These are phyloP conservation scores for Wickerhamiella bombiphila DNA, from an alignment of 805 yeast genomes.

Conservation along the genomic window DNA sequence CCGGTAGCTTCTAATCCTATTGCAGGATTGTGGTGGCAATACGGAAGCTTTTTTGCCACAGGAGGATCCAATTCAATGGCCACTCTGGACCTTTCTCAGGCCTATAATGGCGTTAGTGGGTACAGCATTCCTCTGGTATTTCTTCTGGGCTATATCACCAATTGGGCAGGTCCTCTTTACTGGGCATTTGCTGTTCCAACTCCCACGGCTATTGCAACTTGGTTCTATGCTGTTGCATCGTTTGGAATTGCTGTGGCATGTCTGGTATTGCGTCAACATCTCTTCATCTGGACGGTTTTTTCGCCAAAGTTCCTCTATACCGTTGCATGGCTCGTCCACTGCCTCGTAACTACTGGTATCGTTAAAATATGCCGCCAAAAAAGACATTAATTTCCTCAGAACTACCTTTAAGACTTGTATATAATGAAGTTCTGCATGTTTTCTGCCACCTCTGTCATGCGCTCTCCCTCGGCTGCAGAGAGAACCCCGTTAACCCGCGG, in stretches of 20 bases:
- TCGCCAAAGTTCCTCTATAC: constrained; percentile 80
- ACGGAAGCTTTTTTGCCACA: constrained; percentile 65
- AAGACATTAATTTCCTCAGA: too few species aligned
- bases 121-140: constrained; percentile 66
- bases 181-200: constrained; percentile 43
- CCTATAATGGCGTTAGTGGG: constrained; percentile 72
- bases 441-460: constrained; percentile 36
- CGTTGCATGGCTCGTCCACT: constrained; percentile 47
- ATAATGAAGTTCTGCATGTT: constrained; percentile 64
- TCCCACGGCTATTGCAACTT: constrained; percentile 22
- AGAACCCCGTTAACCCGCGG: constrained; percentile 38
- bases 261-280: constrained; percentile 58
- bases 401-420: constrained; percentile 38
- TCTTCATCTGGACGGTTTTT: constrained; percentile 96
- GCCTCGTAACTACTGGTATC: constrained; percentile 13
- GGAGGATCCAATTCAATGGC: constrained; percentile 91
- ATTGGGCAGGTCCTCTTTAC: constrained; percentile 72
- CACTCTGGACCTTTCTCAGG: constrained; percentile 77
- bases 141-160: constrained; percentile 60
- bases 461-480: constrained; percentile 49
- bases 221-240: constrained; percentile 11
- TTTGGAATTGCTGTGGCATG: constrained; percentile 37
- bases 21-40: constrained; percentile 44
- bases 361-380: background rate
- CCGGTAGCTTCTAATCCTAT: constrained; percentile 1